phyloP scores from a whole-genome alignment of 2,329 filamentous ascomycete species.

The Neonectria faginata region DNA sequence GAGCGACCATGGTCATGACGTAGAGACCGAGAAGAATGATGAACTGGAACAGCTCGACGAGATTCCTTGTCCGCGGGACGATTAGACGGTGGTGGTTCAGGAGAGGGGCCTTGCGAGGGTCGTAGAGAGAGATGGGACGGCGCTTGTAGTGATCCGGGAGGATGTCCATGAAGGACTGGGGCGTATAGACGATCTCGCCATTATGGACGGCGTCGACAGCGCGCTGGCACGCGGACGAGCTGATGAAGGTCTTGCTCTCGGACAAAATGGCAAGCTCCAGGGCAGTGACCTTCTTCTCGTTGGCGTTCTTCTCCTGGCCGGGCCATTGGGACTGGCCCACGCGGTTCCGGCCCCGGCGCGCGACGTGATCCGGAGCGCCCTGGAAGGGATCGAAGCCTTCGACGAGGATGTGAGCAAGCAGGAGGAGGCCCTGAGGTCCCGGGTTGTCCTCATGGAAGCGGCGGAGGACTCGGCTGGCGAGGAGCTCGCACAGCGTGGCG shows the following conservation, averaged over 20 bases:
- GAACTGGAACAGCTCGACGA: slow-evolving; percentile 75
- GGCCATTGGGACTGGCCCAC: slow-evolving; percentile 52
- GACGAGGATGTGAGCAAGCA: slow-evolving; percentile 76
- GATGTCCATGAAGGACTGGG: slow-evolving; percentile 77
- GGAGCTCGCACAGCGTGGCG: slow-evolving; percentile 75
- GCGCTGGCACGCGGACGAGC: slow-evolving; percentile 74
- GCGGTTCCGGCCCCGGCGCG: slow-evolving; percentile 56
- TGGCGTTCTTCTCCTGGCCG: slow-evolving; percentile 52
- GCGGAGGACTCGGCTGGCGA: slow-evolving; percentile 74
- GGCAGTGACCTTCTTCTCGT: slow-evolving; percentile 71
- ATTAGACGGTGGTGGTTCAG: slow-evolving; percentile 80
- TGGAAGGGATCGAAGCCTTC: slow-evolving; percentile 80
- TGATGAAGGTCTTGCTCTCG: slow-evolving; percentile 75
- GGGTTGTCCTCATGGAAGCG: slow-evolving; percentile 76
- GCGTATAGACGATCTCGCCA: slow-evolving; percentile 77
- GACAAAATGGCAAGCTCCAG: slow-evolving; percentile 79
- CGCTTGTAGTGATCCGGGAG: slow-evolving; percentile 80
- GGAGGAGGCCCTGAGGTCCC: slow-evolving; percentile 70
- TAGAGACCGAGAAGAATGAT: slow-evolving; percentile 72
- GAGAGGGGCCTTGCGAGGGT: slow-evolving; percentile 72
- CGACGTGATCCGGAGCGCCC: slow-evolving; percentile 71
- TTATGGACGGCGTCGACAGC: slow-evolving; percentile 78
- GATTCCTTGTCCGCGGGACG: slow-evolving; percentile 74
- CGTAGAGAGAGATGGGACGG: slow-evolving; percentile 76
- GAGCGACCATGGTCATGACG: slow-evolving; percentile 71